Percentiles rank a stretch among this genome's conserved stretches.
Conservation (phyloP, 495 filamentous ascomycete genomes). For the Gamarada debralockiae region DNA sequence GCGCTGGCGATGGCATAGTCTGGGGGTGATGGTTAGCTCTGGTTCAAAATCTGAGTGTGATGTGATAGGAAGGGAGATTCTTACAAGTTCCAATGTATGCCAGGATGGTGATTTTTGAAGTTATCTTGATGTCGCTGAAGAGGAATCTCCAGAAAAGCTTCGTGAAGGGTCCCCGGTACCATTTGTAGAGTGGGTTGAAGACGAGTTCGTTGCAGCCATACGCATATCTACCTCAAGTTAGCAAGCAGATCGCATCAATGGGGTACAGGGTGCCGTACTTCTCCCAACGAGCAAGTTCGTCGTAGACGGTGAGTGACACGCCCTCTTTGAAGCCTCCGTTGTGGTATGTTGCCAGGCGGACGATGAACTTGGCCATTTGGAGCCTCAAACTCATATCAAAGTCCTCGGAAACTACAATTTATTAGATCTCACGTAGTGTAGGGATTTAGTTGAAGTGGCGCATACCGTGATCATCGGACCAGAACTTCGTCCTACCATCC, state of each 20-base stretch:
- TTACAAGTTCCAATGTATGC: constrained; percentile 61
- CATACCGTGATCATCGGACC: not conserved
- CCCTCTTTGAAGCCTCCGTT: constrained; percentile 68
- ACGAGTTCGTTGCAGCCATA: constrained; percentile 71
- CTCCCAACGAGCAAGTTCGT: constrained; percentile 72
- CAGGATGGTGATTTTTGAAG: constrained; percentile 65
- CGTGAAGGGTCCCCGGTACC: constrained; percentile 59
- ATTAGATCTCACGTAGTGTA: constrained; percentile 26
- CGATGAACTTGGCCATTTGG: constrained; percentile 56
- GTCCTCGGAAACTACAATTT: constrained; percentile 75
- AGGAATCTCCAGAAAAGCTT: constrained; percentile 60
- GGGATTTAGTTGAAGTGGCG: not conserved
- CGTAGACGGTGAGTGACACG: constrained; percentile 73
- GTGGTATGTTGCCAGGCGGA: constrained; percentile 64
- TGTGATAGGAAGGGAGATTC: constrained; percentile 60
- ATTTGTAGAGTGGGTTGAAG: constrained; percentile 48
- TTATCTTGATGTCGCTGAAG: constrained; percentile 52
- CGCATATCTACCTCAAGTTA: constrained; percentile 67
- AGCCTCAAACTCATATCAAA: constrained; percentile 72
- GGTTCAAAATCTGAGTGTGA: not conserved
- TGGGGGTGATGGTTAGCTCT: not conserved
- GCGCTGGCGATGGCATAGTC: constrained; percentile 65
- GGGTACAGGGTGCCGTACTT: too few species aligned
- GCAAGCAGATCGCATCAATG: too few species aligned
- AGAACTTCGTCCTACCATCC: too few species aligned